Percentiles rank a stretch among this genome's conserved stretches.
Evolutionary conservation across 164 flowering plant species (phyloP).

Genomic region (Umbilicus rupestris): DNA sequence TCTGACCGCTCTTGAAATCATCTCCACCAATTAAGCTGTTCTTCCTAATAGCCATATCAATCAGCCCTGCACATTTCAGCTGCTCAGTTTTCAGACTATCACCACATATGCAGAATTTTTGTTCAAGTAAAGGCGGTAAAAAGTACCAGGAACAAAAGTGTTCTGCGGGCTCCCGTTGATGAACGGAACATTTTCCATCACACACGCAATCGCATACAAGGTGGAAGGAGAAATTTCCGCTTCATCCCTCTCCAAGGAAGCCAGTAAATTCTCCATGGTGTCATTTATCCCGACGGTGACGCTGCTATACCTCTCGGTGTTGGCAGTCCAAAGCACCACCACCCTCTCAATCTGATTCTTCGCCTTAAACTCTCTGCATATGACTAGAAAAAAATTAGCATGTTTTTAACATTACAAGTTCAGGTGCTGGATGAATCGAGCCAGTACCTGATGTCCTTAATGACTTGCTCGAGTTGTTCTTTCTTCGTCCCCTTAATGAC

Average conservation of each 20-base stretch:
- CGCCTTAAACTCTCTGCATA: slow-evolving; percentile 76
- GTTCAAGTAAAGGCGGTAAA: not conserved
- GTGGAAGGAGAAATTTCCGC: slow-evolving; percentile 96
- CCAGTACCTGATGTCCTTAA: slow-evolving; percentile 74
- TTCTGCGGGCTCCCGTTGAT: slow-evolving; percentile 99
- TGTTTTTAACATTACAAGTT: too few species aligned
- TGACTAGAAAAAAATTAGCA: not conserved
- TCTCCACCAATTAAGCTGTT: slow-evolving; percentile 94
- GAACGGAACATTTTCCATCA: slow-evolving; percentile 74
- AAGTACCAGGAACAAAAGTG: slow-evolving; percentile 92
- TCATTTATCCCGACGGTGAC: slow-evolving; percentile 85
- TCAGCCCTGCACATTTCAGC: slow-evolving; percentile 41
- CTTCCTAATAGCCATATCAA: slow-evolving; percentile 76
- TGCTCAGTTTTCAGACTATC: not conserved
- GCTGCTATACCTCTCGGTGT: slow-evolving; percentile 95
- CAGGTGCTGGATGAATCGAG: not conserved
- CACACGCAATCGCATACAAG: slow-evolving; percentile 76
- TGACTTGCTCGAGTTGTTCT: slow-evolving; percentile 68
- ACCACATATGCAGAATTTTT: not conserved
- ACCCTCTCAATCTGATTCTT: slow-evolving; percentile 75
- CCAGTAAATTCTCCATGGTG: slow-evolving; percentile 71
- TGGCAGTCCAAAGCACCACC: slow-evolving; percentile 96
- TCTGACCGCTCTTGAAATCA: slow-evolving; percentile 99
- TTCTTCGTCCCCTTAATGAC: slow-evolving; percentile 90
- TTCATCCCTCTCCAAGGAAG: slow-evolving; percentile 73